phyloP scores from a whole-genome alignment of 2,329 filamentous ascomycete species.

The Didymella pomorum region DNA sequence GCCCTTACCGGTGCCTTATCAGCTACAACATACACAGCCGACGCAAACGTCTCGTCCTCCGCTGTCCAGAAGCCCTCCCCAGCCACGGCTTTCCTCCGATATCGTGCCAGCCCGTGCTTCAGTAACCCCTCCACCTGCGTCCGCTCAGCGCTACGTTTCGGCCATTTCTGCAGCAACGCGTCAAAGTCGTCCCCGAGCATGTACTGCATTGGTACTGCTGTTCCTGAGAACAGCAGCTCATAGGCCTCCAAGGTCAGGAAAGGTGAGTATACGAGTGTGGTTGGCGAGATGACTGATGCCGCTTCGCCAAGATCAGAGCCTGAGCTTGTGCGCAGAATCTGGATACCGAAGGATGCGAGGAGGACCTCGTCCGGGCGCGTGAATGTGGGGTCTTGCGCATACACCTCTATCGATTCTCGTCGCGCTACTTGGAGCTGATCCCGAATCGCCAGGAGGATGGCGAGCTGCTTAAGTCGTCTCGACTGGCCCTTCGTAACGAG shows the following conservation, averaged over 20 bases:
- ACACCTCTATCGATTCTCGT: constrained; percentile 25
- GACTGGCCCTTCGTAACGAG: constrained; percentile 29
- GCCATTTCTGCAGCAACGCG: constrained; percentile 38
- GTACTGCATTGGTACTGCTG: constrained; percentile 20
- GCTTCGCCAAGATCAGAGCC: constrained; percentile 39
- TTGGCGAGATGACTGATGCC: constrained; percentile 25
- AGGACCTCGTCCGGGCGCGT: constrained; percentile 39
- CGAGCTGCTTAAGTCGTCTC: constrained; percentile 40
- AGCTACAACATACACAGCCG: constrained; percentile 34
- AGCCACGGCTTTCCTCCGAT: constrained; percentile 29
- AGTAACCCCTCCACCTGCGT: constrained; percentile 32
- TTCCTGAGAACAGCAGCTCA: constrained; percentile 19
- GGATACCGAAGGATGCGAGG: constrained; percentile 29
- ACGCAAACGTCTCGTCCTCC: constrained; percentile 39
- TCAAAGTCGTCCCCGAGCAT: constrained; percentile 43
- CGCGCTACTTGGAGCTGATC: constrained; percentile 16
- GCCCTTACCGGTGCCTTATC: not conserved
- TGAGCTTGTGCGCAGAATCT: constrained; percentile 36
- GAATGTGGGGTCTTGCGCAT: constrained; percentile 44
- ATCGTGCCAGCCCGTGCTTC: constrained; percentile 22
- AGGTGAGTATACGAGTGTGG: constrained; percentile 40
- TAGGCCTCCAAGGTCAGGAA: constrained; percentile 40
- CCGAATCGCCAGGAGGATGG: constrained; percentile 35
- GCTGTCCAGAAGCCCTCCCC: constrained; percentile 37
- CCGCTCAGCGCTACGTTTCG: constrained; percentile 37